These are phyloP conservation scores for Solanum corneliomulleri DNA, from an alignment of 257 asterid species.

Conservation along the genomic window DNA sequence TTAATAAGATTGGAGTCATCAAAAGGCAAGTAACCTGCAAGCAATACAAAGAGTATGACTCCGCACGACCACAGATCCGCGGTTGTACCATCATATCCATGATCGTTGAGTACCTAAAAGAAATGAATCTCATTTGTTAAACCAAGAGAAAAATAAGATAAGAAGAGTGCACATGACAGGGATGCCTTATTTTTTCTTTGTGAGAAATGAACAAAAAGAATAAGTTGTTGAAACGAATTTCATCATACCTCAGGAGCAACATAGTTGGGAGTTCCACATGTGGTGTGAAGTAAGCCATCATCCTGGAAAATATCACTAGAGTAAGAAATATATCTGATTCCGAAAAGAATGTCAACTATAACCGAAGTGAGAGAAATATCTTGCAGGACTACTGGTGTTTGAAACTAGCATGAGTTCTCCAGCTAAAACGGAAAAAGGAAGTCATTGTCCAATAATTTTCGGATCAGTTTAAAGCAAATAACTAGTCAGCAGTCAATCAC, in stretches of 20 bases:
- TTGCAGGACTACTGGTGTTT: neutral
- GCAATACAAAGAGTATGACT: conserved; percentile 86
- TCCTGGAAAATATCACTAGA: conserved; percentile 41
- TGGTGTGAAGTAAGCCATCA: conserved; percentile 89
- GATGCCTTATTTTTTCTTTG: neutral
- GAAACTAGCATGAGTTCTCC: neutral
- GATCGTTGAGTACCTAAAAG: conserved; percentile 66
- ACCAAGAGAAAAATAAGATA: neutral
- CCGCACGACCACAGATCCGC: conserved; percentile 98
- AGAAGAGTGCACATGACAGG: neutral
- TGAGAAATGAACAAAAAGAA: neutral
- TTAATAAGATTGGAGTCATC: conserved; percentile 77
- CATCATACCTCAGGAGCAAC: conserved; percentile 89
- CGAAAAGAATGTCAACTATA: neutral
- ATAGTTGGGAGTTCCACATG: conserved; percentile 96
- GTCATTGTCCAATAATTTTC: neutral
- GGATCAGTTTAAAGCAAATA: neutral
- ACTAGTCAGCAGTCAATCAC: neutral
- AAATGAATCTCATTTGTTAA: neutral
- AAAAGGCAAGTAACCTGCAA: conserved; percentile 95
- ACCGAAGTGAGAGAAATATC: neutral
- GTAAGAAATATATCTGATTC: neutral
- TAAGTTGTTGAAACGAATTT: neutral
- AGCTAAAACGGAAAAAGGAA: neutral
- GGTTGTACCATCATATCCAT: conserved; percentile 75